Conservation (phyloP, 352 stramenopile species). For the Pythium periplocum region DNA sequence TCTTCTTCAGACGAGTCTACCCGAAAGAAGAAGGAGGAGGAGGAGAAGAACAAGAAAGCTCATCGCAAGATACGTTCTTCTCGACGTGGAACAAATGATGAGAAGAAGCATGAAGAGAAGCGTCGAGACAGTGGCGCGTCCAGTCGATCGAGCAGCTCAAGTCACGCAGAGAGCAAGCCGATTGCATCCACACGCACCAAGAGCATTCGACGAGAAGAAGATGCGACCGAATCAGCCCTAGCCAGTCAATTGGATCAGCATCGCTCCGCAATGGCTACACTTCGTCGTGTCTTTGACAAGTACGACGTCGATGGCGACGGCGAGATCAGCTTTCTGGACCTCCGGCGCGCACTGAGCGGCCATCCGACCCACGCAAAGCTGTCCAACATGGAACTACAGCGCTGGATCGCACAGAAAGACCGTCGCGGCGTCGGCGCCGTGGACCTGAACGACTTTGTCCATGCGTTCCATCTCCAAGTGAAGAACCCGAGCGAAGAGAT, state of each 20-base stretch:
- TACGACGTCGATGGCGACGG: slow-evolving; percentile 48
- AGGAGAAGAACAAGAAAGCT: neutral
- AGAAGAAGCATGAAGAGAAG: neutral
- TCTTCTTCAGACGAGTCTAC: neutral
- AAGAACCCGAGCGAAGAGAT: too few species aligned
- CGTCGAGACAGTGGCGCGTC: neutral
- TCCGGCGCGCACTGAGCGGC: slow-evolving; percentile 29
- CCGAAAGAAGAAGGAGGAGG: slow-evolving; percentile 1
- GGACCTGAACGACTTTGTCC: slow-evolving; percentile 34
- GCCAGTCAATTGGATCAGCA: neutral
- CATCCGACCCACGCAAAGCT: slow-evolving; percentile 11
- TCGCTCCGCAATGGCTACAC: slow-evolving; percentile 2
- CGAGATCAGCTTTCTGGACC: slow-evolving; percentile 41
- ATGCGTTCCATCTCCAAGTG: slow-evolving; percentile 14
- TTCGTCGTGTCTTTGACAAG: slow-evolving; percentile 36
- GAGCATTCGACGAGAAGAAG: neutral
- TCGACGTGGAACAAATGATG: neutral
- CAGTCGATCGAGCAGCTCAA: neutral
- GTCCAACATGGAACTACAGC: slow-evolving; percentile 40
- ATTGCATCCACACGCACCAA: neutral
- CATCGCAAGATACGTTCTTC: slow-evolving; percentile 1
- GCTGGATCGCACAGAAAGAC: slow-evolving; percentile 52
- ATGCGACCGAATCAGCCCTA: neutral
- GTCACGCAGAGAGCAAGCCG: neutral
- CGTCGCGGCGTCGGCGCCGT: slow-evolving; percentile 32